Base-by-base conservation (phyloP, 2,329 filamentous ascomycete genomes). In the Penicillium glabrum region DNA sequence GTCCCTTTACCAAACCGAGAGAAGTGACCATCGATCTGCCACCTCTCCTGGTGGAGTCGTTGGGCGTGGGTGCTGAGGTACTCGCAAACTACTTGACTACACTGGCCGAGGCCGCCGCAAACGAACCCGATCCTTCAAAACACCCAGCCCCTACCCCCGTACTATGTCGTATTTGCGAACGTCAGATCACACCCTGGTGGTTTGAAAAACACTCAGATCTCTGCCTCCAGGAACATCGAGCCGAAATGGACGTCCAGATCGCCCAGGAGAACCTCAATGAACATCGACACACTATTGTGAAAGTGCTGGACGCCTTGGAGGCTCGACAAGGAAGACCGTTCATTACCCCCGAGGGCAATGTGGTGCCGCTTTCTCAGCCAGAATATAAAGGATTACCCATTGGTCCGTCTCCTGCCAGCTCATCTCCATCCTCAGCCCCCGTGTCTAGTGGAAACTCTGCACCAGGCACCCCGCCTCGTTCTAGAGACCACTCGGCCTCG, bases 191-290 rank as follows among this genome's bases (percentile, higher is more conserved):
- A 5, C 92, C 93, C 0, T 99, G 95, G 95, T 99, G 95, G 96
- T 99, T 99, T 67, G 95, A 99, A 76, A 99, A 98, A 75, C 95
- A 99, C 72, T 96, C 93, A 2, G 96, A 99, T 68, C 80, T 98
- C 21, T 99, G 95, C 70, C 81, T 97, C 54, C 93, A 98, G 72
- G 95, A 99, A 72, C 95, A 99, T 71, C 88, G 90, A 51, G 93
- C 95, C 0, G 95, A 99, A 72, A 96, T 97, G 90, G 93, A 98
- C 67, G 92, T 99, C 4, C 93, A 99, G 72, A 89, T 98, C 81
- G 87, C 93, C 6, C 95, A 99, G 69, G 95, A 99, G 70, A 91
- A 86, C 60, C 80, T 99, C 48, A 89, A 88, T 7, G 95, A 99
- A 69, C 95, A 99, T 75, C 89, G 95, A 6, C 93, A 96, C 74